Conservation (phyloP, 2,329 filamentous ascomycete genomes). For the Cladosporium cucumerinum region DNA sequence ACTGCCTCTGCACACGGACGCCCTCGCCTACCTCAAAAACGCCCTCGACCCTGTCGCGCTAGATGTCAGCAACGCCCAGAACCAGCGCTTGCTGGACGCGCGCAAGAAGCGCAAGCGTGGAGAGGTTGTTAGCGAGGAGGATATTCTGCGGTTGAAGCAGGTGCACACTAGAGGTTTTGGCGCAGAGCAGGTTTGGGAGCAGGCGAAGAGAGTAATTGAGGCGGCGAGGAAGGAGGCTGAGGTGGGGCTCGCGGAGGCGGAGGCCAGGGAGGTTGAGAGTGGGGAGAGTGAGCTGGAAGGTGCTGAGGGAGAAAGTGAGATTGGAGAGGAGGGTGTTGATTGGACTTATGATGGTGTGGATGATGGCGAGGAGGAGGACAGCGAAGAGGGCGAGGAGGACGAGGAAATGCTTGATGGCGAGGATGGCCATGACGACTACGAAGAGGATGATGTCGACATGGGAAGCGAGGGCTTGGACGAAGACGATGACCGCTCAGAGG, state of each 20-base stretch:
- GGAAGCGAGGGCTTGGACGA: conserved; percentile 36
- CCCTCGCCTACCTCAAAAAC: conserved; percentile 72
- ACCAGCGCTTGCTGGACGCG: conserved; percentile 61
- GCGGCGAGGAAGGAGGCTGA: conserved; percentile 56
- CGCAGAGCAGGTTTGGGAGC: conserved; percentile 88
- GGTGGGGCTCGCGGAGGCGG: conserved; percentile 41
- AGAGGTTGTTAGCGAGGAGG: conserved; percentile 46
- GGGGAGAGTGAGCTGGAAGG: conserved; percentile 27
- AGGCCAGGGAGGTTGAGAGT: conserved; percentile 25
- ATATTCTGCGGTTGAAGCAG: conserved; percentile 72
- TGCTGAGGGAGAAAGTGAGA: conserved; percentile 32
- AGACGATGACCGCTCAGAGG: conserved; percentile 50
- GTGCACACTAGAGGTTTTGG: conserved; percentile 85
- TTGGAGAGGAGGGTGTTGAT: conserved; percentile 35
- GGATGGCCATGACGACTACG: conserved; percentile 37
- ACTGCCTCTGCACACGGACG: conserved; percentile 62
- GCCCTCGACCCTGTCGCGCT: conserved; percentile 75
- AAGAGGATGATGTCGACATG: conserved; percentile 43
- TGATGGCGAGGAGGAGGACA: conserved; percentile 34
- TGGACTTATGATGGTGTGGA: conserved; percentile 40
- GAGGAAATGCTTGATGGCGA: conserved; percentile 30
- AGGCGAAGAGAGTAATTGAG: conserved; percentile 78
- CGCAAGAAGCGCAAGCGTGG: conserved; percentile 75
- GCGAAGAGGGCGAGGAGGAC: conserved; percentile 36
- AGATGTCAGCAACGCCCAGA: conserved; percentile 70